These are phyloP conservation scores for Xenoacremonium recifei DNA, from an alignment of 2,329 filamentous ascomycete species.

Conservation along the genomic window DNA sequence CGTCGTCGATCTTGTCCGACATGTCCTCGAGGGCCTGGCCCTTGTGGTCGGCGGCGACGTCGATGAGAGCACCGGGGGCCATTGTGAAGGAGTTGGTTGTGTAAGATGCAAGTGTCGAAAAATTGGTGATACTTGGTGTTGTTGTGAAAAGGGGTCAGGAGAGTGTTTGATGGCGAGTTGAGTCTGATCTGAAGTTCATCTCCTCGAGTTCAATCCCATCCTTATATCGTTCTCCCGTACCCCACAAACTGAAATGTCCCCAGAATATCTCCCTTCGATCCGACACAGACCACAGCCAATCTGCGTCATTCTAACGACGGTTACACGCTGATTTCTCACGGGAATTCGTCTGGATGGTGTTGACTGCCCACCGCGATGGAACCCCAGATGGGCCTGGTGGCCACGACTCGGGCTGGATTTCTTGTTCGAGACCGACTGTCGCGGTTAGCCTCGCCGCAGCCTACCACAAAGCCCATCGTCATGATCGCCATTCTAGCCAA, in stretches of 20 bases:
- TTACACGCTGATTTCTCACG: slow-evolving; percentile 16
- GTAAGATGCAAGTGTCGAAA: too few species aligned
- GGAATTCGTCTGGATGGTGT: slow-evolving; percentile 14
- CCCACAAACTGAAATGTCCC: too few species aligned
- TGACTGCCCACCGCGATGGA: slow-evolving; percentile 11
- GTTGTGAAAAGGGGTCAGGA: too few species aligned
- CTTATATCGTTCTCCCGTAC: slow-evolving; percentile 6
- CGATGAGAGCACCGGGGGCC: slow-evolving; percentile 23
- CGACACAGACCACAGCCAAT: slow-evolving; percentile 19
- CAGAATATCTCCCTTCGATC: too few species aligned
- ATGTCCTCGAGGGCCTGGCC: slow-evolving; percentile 43
- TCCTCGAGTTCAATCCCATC: slow-evolving; percentile 12
- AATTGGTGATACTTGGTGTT: too few species aligned
- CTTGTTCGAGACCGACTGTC: too few species aligned
- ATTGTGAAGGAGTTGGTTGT: slow-evolving; percentile 22
- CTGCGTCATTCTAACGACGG: slow-evolving; percentile 16
- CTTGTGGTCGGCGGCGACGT: slow-evolving; percentile 21
- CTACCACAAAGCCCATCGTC: slow-evolving; percentile 1
- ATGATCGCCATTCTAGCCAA: neutral
- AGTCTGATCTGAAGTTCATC: too few species aligned
- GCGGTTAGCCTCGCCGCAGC: slow-evolving; percentile 21
- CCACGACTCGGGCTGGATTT: too few species aligned
- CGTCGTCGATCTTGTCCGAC: slow-evolving; percentile 49
- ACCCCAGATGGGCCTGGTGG: too few species aligned
- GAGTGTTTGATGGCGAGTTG: neutral